These are phyloP conservation scores for Pythium utonaiense DNA, from an alignment of 352 stramenopile species.

Conservation along the genomic window DNA sequence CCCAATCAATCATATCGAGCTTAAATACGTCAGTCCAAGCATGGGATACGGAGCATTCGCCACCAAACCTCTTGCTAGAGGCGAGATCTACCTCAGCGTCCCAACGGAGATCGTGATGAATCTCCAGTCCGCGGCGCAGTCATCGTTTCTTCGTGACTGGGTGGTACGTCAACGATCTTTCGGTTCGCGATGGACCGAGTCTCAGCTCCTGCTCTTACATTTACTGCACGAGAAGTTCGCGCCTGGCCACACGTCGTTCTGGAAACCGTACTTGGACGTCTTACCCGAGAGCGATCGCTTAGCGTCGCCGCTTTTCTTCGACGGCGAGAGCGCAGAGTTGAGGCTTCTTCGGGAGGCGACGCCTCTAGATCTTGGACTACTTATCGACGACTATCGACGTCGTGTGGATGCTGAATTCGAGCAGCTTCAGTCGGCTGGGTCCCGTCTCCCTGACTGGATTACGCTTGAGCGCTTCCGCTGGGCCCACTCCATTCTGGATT, in stretches of 20 bases:
- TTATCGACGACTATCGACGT: conserved; percentile 21
- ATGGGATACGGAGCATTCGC: conserved; percentile 73
- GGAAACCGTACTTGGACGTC: conserved; percentile 86
- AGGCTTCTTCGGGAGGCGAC: conserved; percentile 41
- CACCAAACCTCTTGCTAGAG: conserved; percentile 38
- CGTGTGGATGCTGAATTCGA: conserved; percentile 14
- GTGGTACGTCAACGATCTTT: conserved; percentile 12
- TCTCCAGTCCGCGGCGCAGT: conserved; percentile 45
- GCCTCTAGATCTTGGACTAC: conserved; percentile 27
- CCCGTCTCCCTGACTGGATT: conserved; percentile 33
- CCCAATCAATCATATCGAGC: conserved; percentile 51
- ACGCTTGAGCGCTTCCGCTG: conserved; percentile 66
- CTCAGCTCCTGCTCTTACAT: conserved; percentile 49
- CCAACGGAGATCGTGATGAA: conserved; percentile 70
- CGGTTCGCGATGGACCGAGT: conserved; percentile 7
- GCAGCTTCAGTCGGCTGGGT: neutral
- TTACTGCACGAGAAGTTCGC: conserved; percentile 83
- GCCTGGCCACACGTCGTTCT: conserved; percentile 38
- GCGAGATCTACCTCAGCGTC: conserved; percentile 83
- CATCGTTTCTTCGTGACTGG: conserved; percentile 33
- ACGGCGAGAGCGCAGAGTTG: conserved; percentile 2
- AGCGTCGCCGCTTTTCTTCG: conserved; percentile 52
- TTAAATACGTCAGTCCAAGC: conserved; percentile 40
- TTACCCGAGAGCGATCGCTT: conserved; percentile 37
- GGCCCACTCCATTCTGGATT: conserved; percentile 87